A percentile compares a stretch with the other conserved stretches of the same genome.
Evolutionary conservation across 2,329 filamentous ascomycete genomes (phyloP).

Genomic region (Diplodia corticola): DNA sequence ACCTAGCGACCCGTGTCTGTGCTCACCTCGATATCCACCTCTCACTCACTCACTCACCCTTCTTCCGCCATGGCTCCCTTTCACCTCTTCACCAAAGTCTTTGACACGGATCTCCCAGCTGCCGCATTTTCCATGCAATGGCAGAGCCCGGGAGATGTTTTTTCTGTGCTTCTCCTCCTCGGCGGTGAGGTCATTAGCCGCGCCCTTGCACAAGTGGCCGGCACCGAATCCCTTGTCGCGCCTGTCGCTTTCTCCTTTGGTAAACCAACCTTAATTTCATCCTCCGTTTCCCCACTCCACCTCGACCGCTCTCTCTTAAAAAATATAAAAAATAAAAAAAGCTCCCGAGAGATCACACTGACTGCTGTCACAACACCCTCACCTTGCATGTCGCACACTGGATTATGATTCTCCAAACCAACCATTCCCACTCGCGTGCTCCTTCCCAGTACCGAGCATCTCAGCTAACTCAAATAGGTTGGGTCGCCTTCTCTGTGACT

Average conservation of each 20-base stretch:
- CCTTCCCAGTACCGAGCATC: background rate
- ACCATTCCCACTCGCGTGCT: background rate
- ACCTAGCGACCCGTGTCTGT: background rate
- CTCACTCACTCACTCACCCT: background rate
- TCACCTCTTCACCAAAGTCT: background rate
- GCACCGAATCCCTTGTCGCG: conserved; percentile 27
- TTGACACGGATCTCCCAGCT: background rate
- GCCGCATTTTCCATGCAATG: conserved; percentile 17
- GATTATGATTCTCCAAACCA: background rate
- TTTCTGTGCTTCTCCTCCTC: conserved; percentile 40
- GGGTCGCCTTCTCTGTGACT: conserved; percentile 40
- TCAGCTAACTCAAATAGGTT: conserved; percentile 28
- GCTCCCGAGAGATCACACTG: too few relatives aligned
- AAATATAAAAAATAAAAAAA: too few relatives aligned
- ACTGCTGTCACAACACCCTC: too few relatives aligned
- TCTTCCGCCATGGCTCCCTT: background rate
- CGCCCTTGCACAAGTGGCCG: conserved; percentile 39
- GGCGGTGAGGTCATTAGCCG: conserved; percentile 39
- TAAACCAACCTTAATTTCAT: background rate
- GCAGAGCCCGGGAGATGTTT: conserved; percentile 31
- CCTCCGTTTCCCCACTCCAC: too few relatives aligned
- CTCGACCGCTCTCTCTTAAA: too few relatives aligned
- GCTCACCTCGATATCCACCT: background rate
- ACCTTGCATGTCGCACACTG: too few relatives aligned
- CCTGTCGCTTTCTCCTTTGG: conserved; percentile 38